Evolutionary conservation across 108 stramenopile genomes (phyloP), one percentile per base, ranked within the genome.

Genomic region (Skeletonema costatum): DNA sequence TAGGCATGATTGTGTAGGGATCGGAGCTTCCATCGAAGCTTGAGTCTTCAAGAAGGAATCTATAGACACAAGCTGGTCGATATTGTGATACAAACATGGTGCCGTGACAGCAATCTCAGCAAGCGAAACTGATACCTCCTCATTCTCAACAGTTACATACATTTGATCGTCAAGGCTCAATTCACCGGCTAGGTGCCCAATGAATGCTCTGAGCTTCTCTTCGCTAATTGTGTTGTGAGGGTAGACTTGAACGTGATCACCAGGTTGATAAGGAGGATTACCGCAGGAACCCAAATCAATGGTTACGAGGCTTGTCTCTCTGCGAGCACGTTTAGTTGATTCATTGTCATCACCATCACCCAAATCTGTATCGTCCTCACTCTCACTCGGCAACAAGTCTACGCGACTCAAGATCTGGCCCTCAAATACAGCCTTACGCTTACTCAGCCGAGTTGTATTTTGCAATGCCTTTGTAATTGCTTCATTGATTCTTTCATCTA

Each of bases 251-350:
- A 60, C 30, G 41, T 71, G 70, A 60, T 71, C 70, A 11, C 70
- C 70, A n/a, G 53, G 62, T 30, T 63, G 62, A 63, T 70, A 70
- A 3, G 68, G 68, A 14, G 68, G 68, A 31, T 29, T 56, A 46
- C 68, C 68, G 5, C 68, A 53, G 2, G 29, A 25, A 25, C 29
- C 8, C 16, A 70, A 53, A 33, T 70, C 68, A 46, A 70, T 70
- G 30, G 56, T 70, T 1, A 70, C 5, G 4, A 70, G 29, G 12
- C 42, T 50, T 2, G 67, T 70, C 17, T 51, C 56, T 14, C 68
- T 56, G 32, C 51, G 42, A 3, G 8, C 48, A 12, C 9, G 16
- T 41, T 29, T n/a, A n/a, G n/a, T n/a, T n/a, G n/a, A n/a, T 36
- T 41, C 68, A 12, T 35, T 25, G 30, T 7, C 50, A 29, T 66